Evolutionary conservation across 2,329 filamentous ascomycete genomes (phyloP), one percentile per base, ranked within the genome.

Genomic region (Dissoconium aciculare): DNA sequence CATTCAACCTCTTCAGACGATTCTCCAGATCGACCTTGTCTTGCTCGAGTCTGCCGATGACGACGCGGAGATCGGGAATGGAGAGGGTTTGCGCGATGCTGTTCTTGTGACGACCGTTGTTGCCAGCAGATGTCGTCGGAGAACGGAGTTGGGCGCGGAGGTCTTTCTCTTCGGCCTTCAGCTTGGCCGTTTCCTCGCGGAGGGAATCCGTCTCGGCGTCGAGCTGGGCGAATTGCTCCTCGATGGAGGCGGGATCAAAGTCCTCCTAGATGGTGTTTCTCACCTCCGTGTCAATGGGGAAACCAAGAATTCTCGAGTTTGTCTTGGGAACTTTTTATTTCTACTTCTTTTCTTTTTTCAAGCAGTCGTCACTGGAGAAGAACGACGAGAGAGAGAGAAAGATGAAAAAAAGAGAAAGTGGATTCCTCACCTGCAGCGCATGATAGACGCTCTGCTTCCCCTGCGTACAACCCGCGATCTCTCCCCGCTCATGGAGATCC

Each of bases 391-490:
- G n/a, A n/a, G n/a, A n/a, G n/a, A n/a, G n/a, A n/a, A n/a, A n/a
- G n/a, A n/a, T n/a, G n/a, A n/a, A n/a, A n/a, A n/a, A n/a, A n/a
- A n/a, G n/a, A n/a, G n/a, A n/a, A n/a, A n/a, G n/a, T n/a, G n/a
- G n/a, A n/a, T n/a, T n/a, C n/a, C 35, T 13, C 45, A 62, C 61
- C 48, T 64, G 61, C 5, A 59, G 40, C 19, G 62, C 58, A 49
- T 75, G 71, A 47, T 74, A 75, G 36, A 75, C 69, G 23, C 62
- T 57, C 43, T 74, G 70, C 52, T 74, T 75, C 12, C 71, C 70
- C 23, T 69, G 60, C 23, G 59, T 54, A 29, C 66, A 66, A 29
- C 66, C 69, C 43, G 69, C 68, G 25, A 78, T 68, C 41, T 69
- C 54, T 8, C 66, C 66, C 25, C 60, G 62, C 41, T 75, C 69